Evolutionary conservation across 257 asterid species (phyloP).

Genomic region (Solanum virginianum): DNA sequence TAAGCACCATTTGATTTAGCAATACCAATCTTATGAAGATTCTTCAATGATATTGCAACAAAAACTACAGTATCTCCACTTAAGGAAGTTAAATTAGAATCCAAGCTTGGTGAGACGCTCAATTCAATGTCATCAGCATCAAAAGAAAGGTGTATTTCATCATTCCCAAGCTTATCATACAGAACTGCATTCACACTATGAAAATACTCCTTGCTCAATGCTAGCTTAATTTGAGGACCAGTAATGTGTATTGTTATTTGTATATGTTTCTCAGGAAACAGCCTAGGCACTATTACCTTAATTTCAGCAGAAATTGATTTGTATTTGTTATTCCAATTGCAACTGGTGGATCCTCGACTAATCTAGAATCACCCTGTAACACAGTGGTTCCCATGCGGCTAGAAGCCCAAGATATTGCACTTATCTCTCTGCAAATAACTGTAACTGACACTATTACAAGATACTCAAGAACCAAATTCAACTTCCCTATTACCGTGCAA

Average conservation of each 20-base stretch:
- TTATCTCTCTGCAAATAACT: constrained; percentile 38
- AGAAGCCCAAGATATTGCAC: constrained; percentile 22
- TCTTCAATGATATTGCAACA: constrained; percentile 24
- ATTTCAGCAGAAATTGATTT: constrained; percentile 24
- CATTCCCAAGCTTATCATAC: too few relatives aligned
- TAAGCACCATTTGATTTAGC: constrained; percentile 26
- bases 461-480: too few relatives aligned
- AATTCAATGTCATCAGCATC: constrained; percentile 48
- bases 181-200: too few relatives aligned
- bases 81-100: constrained; percentile 24
- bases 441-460: constrained; percentile 38
- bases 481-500: constrained; percentile 55
- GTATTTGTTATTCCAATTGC: constrained; percentile 19
- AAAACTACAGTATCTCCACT: constrained; percentile 15
- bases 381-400: constrained; percentile 10
- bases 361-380: constrained; percentile 14
- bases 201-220: too few relatives aligned
- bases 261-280: constrained; percentile 47
- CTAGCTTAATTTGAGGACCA: too few relatives aligned
- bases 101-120: constrained; percentile 42
- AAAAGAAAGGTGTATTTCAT: constrained; percentile 32
- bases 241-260: constrained; percentile 49
- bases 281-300: constrained; percentile 26
- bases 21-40: constrained; percentile 24
- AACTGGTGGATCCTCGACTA: constrained; percentile 19